Evolutionary conservation across 2,329 filamentous ascomycete species (phyloP).

Genomic region (Aaosphaeria pasadenensis): DNA sequence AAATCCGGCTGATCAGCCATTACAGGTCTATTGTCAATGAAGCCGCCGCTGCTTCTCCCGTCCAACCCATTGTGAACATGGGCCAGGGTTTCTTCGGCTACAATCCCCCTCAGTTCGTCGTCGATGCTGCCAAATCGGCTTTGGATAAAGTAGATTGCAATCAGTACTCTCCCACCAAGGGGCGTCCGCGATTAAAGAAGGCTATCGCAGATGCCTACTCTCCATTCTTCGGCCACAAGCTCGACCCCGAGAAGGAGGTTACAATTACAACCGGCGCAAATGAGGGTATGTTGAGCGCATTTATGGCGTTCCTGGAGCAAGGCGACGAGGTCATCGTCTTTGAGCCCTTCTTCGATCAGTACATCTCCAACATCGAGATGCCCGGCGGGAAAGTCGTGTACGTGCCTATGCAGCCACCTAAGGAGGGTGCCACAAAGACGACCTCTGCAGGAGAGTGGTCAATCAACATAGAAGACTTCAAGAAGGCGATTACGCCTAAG

Average conservation of each 20-base stretch:
- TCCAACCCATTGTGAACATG: slow-evolving; percentile 68
- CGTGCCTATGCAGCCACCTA: slow-evolving; percentile 88
- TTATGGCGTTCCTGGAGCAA: slow-evolving; percentile 94
- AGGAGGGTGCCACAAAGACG: slow-evolving; percentile 72
- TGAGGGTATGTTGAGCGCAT: slow-evolving; percentile 90
- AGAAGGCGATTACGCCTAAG: slow-evolving; percentile 74
- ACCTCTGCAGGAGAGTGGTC: slow-evolving; percentile 86
- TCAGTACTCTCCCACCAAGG: slow-evolving; percentile 96
- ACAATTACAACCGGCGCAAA: slow-evolving; percentile 92
- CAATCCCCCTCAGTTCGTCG: slow-evolving; percentile 86
- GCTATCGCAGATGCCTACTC: slow-evolving; percentile 92
- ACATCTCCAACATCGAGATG: slow-evolving; percentile 99
- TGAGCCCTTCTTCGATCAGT: slow-evolving; percentile 99
- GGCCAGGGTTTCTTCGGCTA: slow-evolving; percentile 83
- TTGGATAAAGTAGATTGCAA: slow-evolving; percentile 94
- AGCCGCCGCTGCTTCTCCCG: slow-evolving; percentile 60
- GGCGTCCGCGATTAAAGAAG: slow-evolving; percentile 85
- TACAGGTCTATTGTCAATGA: slow-evolving; percentile 65
- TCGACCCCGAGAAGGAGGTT: slow-evolving; percentile 89
- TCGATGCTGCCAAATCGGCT: slow-evolving; percentile 86
- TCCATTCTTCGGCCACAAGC: slow-evolving; percentile 74
- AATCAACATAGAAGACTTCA: slow-evolving; percentile 78
- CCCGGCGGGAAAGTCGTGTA: slow-evolving; percentile 92
- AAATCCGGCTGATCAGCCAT: background rate
- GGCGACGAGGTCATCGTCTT: slow-evolving; percentile 98